Conservation (phyloP, 139 green algal species). For the Ulvella scutata region DNA sequence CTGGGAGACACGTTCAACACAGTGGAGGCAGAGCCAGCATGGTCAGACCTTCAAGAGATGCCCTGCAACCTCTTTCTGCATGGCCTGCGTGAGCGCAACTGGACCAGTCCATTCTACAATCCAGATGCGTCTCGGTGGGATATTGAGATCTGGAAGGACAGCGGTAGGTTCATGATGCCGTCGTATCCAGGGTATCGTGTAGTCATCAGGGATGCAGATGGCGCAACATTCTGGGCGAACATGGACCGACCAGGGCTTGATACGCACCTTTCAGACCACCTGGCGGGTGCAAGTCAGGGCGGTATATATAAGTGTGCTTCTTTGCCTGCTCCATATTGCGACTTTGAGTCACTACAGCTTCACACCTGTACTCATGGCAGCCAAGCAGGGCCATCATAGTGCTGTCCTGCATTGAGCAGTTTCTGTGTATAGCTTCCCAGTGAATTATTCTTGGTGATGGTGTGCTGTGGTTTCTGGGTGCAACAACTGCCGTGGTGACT, state of each 20-base stretch:
- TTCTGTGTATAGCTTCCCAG: too few relatives aligned
- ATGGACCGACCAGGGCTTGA: background rate
- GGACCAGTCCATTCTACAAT: background rate
- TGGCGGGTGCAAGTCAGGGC: background rate
- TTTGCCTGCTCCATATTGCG: too few relatives aligned
- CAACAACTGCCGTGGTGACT: too few relatives aligned
- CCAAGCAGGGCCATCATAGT: too few relatives aligned
- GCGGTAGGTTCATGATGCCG: background rate
- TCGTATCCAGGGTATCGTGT: background rate
- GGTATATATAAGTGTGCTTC: background rate
- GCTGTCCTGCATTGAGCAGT: too few relatives aligned
- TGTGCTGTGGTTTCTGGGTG: too few relatives aligned
- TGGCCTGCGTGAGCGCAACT: background rate
- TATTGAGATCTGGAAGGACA: conserved; percentile 2
- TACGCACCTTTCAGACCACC: background rate
- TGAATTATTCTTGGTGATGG: too few relatives aligned
- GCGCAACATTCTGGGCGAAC: background rate
- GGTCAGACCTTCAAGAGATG: background rate
- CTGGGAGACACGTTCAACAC: background rate
- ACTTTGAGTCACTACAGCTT: too few relatives aligned
- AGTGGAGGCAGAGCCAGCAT: background rate
- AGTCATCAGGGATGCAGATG: background rate
- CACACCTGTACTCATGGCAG: too few relatives aligned
- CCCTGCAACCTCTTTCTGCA: background rate
- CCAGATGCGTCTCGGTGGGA: background rate